Evolutionary conservation across 2,329 filamentous ascomycete genomes (phyloP), one percentile per base, ranked within the genome.

Genomic region (Xylogone sp.): DNA sequence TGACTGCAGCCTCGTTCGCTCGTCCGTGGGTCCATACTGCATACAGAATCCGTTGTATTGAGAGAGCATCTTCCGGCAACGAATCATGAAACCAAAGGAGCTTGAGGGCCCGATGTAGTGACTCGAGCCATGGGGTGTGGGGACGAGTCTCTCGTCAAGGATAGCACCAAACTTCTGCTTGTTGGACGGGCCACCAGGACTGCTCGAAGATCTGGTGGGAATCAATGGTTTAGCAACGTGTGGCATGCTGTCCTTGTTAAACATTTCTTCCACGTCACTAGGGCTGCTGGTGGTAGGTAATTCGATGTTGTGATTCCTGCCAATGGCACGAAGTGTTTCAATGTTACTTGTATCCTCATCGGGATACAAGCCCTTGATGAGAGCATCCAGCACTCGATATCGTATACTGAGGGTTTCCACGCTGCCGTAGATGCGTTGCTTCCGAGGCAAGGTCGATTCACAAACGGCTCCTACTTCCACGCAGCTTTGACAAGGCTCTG

Each of bases 351-450:
- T 62, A 51, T 72, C 69, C 42, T 69, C 61, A 16, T 70, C 55
- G 2, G 71, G 70, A 45, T 71, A 73, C 1, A 74, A 50, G 0
- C 71, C 71, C 47, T 70, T 69, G 39, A 74, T 65, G 42, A 74
- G 45, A n/a, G 70, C 65, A 55, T 74, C 71, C 12, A 74, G 63
- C 2, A 72, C 70, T 43, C 72, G 63, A 53, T 72, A 75, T 27
- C 71, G 64, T 24, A 70, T 62, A 45, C 71, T 73, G 43, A 74
- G 60, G n/a, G 71, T 72, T 54, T 75, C 72, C 6, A 73, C 69
- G 52, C 71, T 74, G 13, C 72, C 72, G 50, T 75, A 74, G 12
- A 74, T 70, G 29, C 72, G 62, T 42, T 72, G 70, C 55, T 74
- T 74, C 19, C 72, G 67, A 8, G 72, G 72, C 34, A 73, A 59